phyloP scores from a whole-genome alignment of 2,329 filamentous ascomycete species.

The Ophiostoma himal-ulmi region DNA sequence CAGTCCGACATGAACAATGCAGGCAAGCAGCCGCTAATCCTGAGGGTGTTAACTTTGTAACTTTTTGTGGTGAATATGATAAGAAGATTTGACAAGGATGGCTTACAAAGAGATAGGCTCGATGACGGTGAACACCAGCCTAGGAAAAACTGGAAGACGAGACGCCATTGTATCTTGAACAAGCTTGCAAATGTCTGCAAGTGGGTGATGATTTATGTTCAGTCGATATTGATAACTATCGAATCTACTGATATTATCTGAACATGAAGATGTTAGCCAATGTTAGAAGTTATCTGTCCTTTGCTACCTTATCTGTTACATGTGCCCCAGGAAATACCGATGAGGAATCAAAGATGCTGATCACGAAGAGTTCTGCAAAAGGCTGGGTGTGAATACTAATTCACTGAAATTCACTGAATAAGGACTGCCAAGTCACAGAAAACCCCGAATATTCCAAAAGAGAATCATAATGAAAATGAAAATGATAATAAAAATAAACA shows the following conservation, averaged over 20 bases:
- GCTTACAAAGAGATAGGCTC: slow-evolving; percentile 64
- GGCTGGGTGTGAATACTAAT: neutral
- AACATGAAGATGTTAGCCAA: neutral
- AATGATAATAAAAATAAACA: too few relatives aligned
- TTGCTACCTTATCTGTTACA: neutral
- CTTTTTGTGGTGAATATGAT: neutral
- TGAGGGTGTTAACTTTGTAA: slow-evolving; percentile 31
- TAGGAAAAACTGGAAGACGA: slow-evolving; percentile 57
- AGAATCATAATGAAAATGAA: too few relatives aligned
- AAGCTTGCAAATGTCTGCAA: neutral
- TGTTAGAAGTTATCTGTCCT: neutral
- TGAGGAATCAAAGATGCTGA: neutral
- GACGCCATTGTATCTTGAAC: slow-evolving; percentile 46
- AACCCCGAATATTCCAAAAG: too few relatives aligned
- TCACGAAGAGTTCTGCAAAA: neutral
- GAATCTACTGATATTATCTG: neutral
- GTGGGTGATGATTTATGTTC: neutral
- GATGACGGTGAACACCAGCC: slow-evolving; percentile 60
- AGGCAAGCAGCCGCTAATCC: slow-evolving; percentile 53
- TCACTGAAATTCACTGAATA: too few relatives aligned
- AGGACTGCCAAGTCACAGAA: too few relatives aligned
- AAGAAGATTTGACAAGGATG: neutral
- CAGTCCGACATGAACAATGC: slow-evolving; percentile 52
- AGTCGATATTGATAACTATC: neutral
- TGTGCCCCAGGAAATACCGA: neutral